Base-by-base conservation (phyloP, 2,329 filamentous ascomycete genomes). In the Ophiostoma ulmi region DNA sequence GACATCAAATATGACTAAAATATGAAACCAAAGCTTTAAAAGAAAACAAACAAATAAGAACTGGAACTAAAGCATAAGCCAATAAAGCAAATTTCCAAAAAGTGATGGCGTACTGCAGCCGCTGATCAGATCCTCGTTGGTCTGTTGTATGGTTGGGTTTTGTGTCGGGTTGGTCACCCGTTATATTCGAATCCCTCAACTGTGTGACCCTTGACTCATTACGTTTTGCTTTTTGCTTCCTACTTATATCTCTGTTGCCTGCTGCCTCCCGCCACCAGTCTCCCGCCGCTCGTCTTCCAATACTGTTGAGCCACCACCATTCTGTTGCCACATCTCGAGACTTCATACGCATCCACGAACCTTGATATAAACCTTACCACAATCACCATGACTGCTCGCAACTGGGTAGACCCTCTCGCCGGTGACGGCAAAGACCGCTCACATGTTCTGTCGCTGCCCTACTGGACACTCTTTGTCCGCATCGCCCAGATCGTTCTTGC, bases 401-500 rank as follows among this genome's bases (percentile, higher is more conserved):
- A 63, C 58, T 63, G 58, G 58, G 58, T 63, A 5, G 58, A 63
- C 58, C 58, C 69, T 26, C 44, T 70, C 7, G 17, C 68, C 20
- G 41, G 39, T 52, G 73, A 75, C 52, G 70, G 72, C 69, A 67
- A 68, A 17, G 70, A 72, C 69, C 73, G 73, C 13, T 68, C 72
- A 38, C 72, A 74, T 44, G 48, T 75, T 38, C 73, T 74, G 22
- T 44, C 70, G 10, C 68, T 71, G 70, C 73, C 74, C 31, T 55
- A 72, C n/a, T 75, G 73, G 73, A 72, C 70, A 20, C 68, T 66
- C 65, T 55, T 73, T 52, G 44, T 75, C 48, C 73, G 74, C 65
- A 66, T 71, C 66, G 61, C 68, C n/a, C 73, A 75, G 55, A 66
- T 72, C 7, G 68, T 72, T 17, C 58, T 74, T 8, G 73, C 73